Evolutionary conservation across 2,329 filamentous ascomycete species (phyloP), one percentile per base, ranked within the genome.

Genomic region (Fusarium succisae): DNA sequence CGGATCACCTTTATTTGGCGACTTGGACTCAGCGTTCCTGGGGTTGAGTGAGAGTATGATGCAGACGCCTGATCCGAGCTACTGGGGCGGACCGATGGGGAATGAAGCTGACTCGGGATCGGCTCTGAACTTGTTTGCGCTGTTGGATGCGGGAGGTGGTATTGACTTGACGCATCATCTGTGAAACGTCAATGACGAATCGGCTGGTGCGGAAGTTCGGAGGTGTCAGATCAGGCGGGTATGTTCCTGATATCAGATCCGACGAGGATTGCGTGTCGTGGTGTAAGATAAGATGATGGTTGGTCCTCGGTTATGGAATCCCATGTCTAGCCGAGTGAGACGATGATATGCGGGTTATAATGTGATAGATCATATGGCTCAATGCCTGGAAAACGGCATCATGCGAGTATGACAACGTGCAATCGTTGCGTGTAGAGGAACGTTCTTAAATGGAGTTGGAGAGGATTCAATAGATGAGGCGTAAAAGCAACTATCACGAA

Each of bases 111-210:
- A 87, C 59, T 82, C 84, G 72, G 84, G 65, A 77, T 87, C 77
- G 76, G 85, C 67, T 70, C 62, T 89, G 28, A 89, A 89, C 59
- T 62, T 89, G 20, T 89, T 89, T 72, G 84, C 87, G 2, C 67
- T 89, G 53, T 77, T 89, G 41, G 87, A 89, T 43, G 83, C 83
- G 0, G 86, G 86, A 3, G 87, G 87, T 0, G 87, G 87, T 13
- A 89, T 89, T 61, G 87, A 89, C 74, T 78, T 89, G 45, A 86
- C 83, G 13, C 82, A 84, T 69, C 81, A 83, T 66, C 71, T 83
- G 26, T 83, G 63, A 64, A n/a, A 12, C 24, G 26, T 24, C 37
- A 24, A 14, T 3, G 54, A 12, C 30, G 47, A 65, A 50, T 63
- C 32, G 47, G n/a, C 5, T 30, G 24, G 55, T 45, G n/a, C 67